phyloP scores from a whole-genome alignment of 1,139 yeast species.

The Scheffersomyces segobiensis region DNA sequence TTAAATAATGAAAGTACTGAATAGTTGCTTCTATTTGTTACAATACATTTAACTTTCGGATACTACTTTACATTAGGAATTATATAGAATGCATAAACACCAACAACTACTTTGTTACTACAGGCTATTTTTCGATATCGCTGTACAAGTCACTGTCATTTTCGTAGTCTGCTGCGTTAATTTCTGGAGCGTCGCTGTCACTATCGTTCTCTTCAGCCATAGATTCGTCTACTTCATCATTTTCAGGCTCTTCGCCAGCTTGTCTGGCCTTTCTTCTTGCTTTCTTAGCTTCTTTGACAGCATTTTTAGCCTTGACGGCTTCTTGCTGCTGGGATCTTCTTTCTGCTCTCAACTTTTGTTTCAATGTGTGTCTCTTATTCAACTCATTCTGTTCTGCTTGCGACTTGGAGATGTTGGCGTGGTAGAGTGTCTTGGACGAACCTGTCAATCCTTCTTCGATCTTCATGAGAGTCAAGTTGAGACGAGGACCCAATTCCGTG shows the following conservation, averaged over 20 bases:
- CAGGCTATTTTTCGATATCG: conserved; percentile 27
- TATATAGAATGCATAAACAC: not conserved
- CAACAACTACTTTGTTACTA: not conserved
- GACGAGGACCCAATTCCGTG: conserved; percentile 92
- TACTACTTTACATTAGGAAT: not conserved
- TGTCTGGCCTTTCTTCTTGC: conserved; percentile 67
- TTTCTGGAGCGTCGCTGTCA: conserved; percentile 32
- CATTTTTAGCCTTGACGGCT: conserved; percentile 76
- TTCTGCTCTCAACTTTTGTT: conserved; percentile 61
- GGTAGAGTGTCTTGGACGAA: conserved; percentile 73
- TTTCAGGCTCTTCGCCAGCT: conserved; percentile 33
- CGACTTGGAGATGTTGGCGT: conserved; percentile 65
- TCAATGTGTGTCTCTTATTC: conserved; percentile 67
- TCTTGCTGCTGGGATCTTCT: conserved; percentile 80
- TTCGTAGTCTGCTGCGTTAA: conserved; percentile 47
- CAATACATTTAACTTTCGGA: not conserved
- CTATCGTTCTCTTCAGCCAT: conserved; percentile 20
- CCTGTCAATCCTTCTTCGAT: conserved; percentile 93
- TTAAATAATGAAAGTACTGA: not conserved
- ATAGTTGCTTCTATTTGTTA: not conserved
- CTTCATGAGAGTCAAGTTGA: conserved; percentile 73
- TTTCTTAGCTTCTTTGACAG: conserved; percentile 69
- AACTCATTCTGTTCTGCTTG: conserved; percentile 58
- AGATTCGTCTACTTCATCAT: conserved; percentile 17
- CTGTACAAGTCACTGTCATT: conserved; percentile 51